Percentiles rank a stretch among this genome's conserved stretches.
phyloP scores from a whole-genome alignment of 1,139 yeast genomes.

The Lodderomyces margitis region DNA sequence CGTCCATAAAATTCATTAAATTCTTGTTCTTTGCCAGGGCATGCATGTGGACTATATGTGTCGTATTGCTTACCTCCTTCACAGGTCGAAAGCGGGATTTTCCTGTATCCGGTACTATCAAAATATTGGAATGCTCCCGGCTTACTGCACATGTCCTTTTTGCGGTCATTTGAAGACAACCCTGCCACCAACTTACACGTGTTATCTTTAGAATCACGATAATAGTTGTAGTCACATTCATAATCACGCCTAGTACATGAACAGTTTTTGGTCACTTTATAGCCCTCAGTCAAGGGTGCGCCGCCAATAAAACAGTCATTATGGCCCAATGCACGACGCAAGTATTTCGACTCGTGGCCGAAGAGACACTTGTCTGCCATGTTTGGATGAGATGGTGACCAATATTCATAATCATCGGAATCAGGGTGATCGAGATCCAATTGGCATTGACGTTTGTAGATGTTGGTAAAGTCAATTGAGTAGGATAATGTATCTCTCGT shows the following conservation, averaged over 20 bases:
- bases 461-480: constrained; percentile 69
- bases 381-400: constrained; percentile 75
- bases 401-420: constrained; percentile 74
- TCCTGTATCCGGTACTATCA: constrained; percentile 47
- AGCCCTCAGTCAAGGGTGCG: constrained; percentile 66
- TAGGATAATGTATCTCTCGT: constrained; percentile 28
- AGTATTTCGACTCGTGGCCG: constrained; percentile 81
- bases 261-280: constrained; percentile 63
- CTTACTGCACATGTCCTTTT: constrained; percentile 56
- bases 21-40: constrained; percentile 84
- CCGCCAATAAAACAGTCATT: constrained; percentile 79
- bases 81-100: constrained; percentile 46
- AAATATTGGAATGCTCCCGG: constrained; percentile 56
- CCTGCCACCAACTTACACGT: constrained; percentile 84
- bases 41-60: constrained; percentile 61
- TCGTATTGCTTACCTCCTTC: constrained; percentile 55
- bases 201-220: constrained; percentile 62
- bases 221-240: constrained; percentile 91
- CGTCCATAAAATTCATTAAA: constrained; percentile 58
- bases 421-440: constrained; percentile 59
- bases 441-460: constrained; percentile 67
- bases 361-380: constrained; percentile 68
- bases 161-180: constrained; percentile 60
- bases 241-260: constrained; percentile 83
- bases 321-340: constrained; percentile 63